A percentile compares a stretch with the other conserved stretches of the same genome.
Evolutionary conservation across 768 basidiomycete genomes (phyloP).

Genomic region (Leccinellum albellum): DNA sequence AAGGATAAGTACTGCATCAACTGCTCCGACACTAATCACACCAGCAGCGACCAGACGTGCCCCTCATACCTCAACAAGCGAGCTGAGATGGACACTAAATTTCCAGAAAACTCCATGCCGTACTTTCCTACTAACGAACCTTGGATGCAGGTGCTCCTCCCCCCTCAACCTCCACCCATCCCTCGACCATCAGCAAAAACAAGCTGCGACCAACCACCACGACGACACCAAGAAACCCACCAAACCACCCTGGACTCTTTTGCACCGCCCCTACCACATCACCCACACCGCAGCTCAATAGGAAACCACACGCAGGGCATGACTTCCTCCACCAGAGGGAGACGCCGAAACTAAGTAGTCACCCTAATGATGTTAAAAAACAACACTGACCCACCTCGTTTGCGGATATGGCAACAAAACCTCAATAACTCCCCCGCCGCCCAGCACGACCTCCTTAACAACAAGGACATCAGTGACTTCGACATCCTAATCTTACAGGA

Average conservation of each 20-base stretch:
- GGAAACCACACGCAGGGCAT: not conserved
- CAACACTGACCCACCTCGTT: not conserved
- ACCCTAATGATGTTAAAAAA: not conserved
- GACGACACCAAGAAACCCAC: too few species aligned
- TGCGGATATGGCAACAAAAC: slow-evolving; percentile 1
- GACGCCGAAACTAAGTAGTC: not conserved
- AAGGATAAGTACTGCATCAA: not conserved
- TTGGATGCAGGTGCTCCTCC: not conserved
- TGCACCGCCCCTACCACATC: too few species aligned
- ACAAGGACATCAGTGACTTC: accelerated
- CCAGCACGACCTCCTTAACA: not conserved
- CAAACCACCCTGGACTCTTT: too few species aligned
- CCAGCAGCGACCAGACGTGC: not conserved
- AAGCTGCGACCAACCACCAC: too few species aligned
- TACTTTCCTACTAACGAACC: slow-evolving; percentile 2
- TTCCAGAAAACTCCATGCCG: slow-evolving; percentile 1
- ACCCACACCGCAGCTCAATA: not conserved
- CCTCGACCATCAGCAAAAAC: too few species aligned
- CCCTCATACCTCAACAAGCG: not conserved
- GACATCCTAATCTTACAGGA: not conserved
- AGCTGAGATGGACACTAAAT: not conserved
- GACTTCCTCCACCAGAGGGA: not conserved
- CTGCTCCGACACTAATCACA: not conserved
- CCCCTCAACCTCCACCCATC: not conserved
- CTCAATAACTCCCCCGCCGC: not conserved